Percentiles rank a stretch among this genome's conserved stretches.
Conservation (phyloP, 306 rosid genomes). For the Sicyos baderoa region DNA sequence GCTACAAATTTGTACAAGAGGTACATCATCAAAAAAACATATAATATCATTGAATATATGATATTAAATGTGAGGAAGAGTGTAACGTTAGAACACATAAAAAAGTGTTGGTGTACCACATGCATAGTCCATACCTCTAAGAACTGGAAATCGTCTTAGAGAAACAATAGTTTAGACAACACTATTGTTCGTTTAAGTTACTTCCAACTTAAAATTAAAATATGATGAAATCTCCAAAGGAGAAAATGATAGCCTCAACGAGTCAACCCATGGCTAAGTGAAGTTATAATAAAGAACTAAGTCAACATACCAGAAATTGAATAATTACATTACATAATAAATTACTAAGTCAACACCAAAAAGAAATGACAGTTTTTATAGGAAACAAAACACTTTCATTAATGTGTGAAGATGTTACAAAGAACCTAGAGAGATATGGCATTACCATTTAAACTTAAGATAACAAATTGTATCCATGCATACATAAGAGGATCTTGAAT, state of each 20-base stretch:
- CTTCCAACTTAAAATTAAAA: constrained; percentile 6
- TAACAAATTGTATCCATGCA: not conserved
- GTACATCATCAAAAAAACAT: constrained; percentile 1
- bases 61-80: not conserved
- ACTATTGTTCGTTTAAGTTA: not conserved
- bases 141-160: not conserved
- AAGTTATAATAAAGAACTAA: not conserved
- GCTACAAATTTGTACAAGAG: constrained; percentile 36
- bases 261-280: constrained; percentile 1
- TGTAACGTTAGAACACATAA: not conserved
- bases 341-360: not conserved
- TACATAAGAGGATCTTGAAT: not conserved
- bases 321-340: not conserved
- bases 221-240: not conserved
- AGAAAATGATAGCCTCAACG: not conserved
- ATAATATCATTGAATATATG: not conserved
- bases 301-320: not conserved
- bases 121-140: not conserved
- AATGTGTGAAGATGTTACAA: too few relatives aligned
- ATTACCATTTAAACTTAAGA: not conserved
- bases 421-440: not conserved
- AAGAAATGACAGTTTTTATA: not conserved
- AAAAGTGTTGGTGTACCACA: not conserved
- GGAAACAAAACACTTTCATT: too few relatives aligned
- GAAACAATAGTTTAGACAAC: not conserved